Conservation (phyloP, 2,329 filamentous ascomycete species). For the Cercospora sp. region DNA sequence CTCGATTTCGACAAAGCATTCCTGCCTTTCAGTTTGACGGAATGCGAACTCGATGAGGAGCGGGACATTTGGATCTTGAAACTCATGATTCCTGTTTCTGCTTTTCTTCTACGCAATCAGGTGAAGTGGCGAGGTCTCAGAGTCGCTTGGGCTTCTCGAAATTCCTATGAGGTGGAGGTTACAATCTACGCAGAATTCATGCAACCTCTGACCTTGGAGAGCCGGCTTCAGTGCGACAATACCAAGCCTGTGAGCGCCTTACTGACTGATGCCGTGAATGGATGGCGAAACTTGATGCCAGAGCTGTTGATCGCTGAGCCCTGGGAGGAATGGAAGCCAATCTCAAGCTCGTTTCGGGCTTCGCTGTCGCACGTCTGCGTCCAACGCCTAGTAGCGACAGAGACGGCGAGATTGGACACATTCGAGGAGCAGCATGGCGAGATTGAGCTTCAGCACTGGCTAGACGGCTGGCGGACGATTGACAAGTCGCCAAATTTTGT, state of each 20-base stretch:
- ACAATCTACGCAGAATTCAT: neutral
- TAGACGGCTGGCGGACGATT: neutral
- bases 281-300: neutral
- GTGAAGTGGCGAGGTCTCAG: neutral
- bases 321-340: neutral
- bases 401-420: neutral
- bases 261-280: neutral
- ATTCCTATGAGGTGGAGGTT: neutral
- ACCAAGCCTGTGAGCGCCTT: neutral
- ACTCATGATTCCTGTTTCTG: neutral
- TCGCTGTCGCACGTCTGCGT: neutral
- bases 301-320: neutral
- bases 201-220: neutral
- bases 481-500: neutral
- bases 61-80: neutral
- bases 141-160: neutral
- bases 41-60: neutral
- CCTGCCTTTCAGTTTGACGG: neutral
- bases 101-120: neutral
- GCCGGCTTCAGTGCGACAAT: neutral
- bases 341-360: neutral
- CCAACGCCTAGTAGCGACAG: neutral
- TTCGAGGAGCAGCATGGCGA: neutral
- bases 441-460: neutral
- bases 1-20: neutral